Evolutionary conservation across 148 eudicot genomes (phyloP).

Genomic region (Rhododendron kiyosumense): DNA sequence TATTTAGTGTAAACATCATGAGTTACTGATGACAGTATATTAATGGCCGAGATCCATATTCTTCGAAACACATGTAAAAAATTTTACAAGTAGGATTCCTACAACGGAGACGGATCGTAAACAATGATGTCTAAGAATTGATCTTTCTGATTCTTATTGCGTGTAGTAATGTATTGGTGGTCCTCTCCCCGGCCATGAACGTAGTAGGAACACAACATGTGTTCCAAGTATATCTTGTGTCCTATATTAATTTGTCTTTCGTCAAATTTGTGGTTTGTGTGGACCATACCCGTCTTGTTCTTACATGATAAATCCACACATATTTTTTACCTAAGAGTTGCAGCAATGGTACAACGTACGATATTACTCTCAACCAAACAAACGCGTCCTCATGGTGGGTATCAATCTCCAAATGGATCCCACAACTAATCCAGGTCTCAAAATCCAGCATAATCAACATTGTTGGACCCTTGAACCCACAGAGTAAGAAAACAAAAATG

Average conservation of each 20-base stretch:
- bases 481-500: not conserved
- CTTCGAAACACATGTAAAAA: not conserved
- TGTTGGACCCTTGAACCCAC: not conserved
- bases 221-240: not conserved
- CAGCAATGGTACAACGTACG: not conserved
- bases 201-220: not conserved
- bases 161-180: not conserved
- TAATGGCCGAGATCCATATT: not conserved
- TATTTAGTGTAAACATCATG: not conserved
- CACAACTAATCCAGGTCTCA: not conserved
- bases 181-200: not conserved
- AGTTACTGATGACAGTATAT: not conserved
- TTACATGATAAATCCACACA: not conserved
- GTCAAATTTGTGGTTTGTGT: not conserved
- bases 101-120: not conserved
- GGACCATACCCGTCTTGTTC: not conserved
- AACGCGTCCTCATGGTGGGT: not conserved
- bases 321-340: not conserved
- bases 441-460: not conserved
- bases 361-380: not conserved
- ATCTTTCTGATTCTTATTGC: not conserved
- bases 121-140: not conserved
- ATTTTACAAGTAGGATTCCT: not conserved
- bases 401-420: slow-evolving; percentile 11
- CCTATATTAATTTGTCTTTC: not conserved